phyloP scores from a whole-genome alignment of 108 stramenopile species.

The Skeletonema menzelii region DNA sequence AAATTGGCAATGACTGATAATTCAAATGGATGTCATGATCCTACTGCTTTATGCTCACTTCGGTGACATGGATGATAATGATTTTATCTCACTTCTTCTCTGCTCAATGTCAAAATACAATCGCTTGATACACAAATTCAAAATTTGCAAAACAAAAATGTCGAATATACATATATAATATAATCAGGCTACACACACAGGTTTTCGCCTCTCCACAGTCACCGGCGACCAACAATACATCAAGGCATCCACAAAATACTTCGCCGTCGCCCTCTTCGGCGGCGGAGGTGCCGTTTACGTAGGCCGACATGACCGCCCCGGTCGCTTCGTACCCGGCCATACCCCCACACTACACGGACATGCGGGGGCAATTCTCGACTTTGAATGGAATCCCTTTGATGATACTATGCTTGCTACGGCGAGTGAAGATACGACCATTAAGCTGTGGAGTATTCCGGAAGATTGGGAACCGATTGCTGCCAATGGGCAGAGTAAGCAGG shows the following conservation, averaged over 20 bases:
- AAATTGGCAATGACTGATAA: not conserved
- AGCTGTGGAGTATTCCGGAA: conserved; percentile 96
- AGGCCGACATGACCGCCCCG: conserved; percentile 83
- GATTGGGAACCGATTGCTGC: conserved; percentile 91
- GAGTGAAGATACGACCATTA: conserved; percentile 94
- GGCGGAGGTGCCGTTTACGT: conserved; percentile 96
- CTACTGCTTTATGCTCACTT: not conserved
- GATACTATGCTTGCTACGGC: conserved; percentile 93
- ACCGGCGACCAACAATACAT: conserved; percentile 99
- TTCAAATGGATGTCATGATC: not conserved
- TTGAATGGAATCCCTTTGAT: conserved; percentile 98
- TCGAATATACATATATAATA: not conserved
- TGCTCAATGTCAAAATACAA: not conserved
- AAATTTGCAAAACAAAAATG: not conserved
- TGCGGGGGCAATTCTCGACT: conserved; percentile 90
- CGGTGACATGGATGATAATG: not conserved
- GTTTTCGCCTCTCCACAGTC: conserved; percentile 89
- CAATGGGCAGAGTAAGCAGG: conserved; percentile 81
- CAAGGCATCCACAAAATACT: conserved; percentile 98
- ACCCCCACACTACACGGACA: conserved; percentile 92
- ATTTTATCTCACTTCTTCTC: not conserved
- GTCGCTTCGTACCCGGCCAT: conserved; percentile 75
- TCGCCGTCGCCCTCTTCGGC: conserved; percentile 91
- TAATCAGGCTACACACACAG: conserved; percentile 48
- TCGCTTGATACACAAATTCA: not conserved